Evolutionary conservation across 177 flowering plant genomes (phyloP).

Genomic region (Vitis hybrid): DNA sequence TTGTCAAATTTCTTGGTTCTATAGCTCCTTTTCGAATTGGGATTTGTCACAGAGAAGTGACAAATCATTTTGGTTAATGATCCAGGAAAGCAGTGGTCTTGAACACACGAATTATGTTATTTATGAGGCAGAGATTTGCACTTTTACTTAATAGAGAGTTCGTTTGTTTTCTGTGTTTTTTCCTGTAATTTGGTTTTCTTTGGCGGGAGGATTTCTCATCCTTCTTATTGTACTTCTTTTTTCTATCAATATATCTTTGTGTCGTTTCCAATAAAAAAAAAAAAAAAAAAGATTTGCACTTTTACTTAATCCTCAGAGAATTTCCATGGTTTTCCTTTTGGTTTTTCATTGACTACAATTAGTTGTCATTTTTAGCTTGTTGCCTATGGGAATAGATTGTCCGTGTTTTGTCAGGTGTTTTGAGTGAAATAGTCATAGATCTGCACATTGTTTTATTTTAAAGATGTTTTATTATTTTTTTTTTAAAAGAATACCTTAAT

Average conservation of each 20-base stretch:
- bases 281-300: neutral
- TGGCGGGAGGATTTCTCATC: too few relatives aligned
- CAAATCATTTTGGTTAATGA: neutral
- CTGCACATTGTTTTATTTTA: neutral
- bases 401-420: neutral
- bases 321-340: neutral
- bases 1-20: neutral
- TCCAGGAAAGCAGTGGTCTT: neutral
- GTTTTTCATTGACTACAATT: neutral
- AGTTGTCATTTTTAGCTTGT: neutral
- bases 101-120: neutral
- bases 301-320: neutral
- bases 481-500: too few relatives aligned
- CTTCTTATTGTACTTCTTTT: too few relatives aligned
- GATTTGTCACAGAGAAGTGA: neutral
- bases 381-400: neutral
- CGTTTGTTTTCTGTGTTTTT: too few relatives aligned
- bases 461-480: neutral
- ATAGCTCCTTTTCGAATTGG: neutral
- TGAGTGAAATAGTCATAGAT: neutral
- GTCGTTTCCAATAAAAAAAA: too few relatives aligned
- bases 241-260: too few relatives aligned
- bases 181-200: too few relatives aligned
- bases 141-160: neutral
- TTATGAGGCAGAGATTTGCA: neutral